phyloP scores from a whole-genome alignment of 495 filamentous ascomycete genomes.

The Astrothelium subdiscretum region DNA sequence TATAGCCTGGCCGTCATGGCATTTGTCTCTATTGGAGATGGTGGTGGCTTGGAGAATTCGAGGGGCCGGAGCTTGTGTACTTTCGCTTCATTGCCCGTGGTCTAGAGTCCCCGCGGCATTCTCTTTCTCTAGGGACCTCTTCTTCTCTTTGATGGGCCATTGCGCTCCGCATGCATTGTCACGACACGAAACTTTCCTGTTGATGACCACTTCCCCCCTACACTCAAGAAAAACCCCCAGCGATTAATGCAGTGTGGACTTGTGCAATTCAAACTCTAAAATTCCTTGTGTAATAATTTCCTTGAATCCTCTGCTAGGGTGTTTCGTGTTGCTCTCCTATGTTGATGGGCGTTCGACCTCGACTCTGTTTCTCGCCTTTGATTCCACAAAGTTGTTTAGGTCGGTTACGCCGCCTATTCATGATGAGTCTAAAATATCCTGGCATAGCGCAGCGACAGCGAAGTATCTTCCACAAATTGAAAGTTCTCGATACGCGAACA shows the following conservation, averaged over 20 bases:
- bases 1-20: background rate
- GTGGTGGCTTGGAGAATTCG: background rate
- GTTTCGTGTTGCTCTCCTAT: background rate
- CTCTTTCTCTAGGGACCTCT: background rate
- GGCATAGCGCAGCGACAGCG: background rate
- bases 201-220: background rate
- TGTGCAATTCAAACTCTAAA: background rate
- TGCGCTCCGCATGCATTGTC: background rate
- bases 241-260: background rate
- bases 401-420: background rate
- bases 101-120: background rate
- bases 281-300: background rate
- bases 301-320: background rate
- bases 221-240: background rate
- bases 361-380: background rate
- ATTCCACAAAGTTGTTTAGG: background rate
- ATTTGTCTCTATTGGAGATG: background rate
- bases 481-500: background rate
- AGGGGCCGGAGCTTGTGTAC: background rate
- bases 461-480: background rate
- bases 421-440: background rate
- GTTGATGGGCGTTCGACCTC: background rate
- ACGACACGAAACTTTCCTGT: background rate
- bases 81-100: background rate
- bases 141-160: background rate